Conservation (phyloP, 176 grass and related monocot species). For the Melocanna baccifera region DNA sequence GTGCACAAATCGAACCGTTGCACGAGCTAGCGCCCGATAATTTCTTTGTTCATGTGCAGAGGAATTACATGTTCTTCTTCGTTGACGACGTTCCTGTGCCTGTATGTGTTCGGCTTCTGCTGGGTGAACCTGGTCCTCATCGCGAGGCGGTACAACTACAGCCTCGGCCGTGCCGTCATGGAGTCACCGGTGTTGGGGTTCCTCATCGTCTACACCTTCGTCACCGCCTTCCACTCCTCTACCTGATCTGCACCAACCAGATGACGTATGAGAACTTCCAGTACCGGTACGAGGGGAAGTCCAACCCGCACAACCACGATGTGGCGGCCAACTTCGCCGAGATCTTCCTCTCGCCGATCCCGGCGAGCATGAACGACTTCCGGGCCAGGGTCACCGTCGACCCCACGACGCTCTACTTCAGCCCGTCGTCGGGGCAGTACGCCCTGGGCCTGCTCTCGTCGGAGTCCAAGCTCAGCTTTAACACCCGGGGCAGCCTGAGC, state of each 20-base stretch:
- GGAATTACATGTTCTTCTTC: conserved; percentile 91
- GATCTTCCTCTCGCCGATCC: conserved; percentile 61
- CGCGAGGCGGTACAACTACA: conserved; percentile 5
- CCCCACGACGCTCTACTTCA: conserved; percentile 24
- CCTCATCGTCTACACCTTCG: conserved; percentile 85
- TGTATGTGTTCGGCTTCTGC: conserved; percentile 78
- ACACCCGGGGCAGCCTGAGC: conserved; percentile 45
- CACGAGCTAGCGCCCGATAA: not conserved
- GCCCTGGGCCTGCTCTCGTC: conserved; percentile 21
- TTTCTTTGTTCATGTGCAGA: conserved; percentile 29
- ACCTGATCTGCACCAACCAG: conserved; percentile 90
- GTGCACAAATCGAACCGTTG: not conserved
- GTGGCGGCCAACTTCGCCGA: conserved; percentile 58
- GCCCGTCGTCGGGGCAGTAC: conserved; percentile 32
- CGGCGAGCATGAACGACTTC: conserved; percentile 63
- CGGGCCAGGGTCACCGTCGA: conserved; percentile 51
- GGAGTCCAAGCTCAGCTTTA: conserved; percentile 46
- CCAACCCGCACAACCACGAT: conserved; percentile 78
- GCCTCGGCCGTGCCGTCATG: conserved; percentile 40
- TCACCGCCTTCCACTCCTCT: conserved; percentile 81
- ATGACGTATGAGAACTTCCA: conserved; percentile 98
- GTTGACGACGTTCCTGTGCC: conserved; percentile 70
- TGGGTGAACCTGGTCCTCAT: conserved; percentile 63
- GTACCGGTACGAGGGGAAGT: conserved; percentile 77
- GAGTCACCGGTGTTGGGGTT: conserved; percentile 69